phyloP scores from a whole-genome alignment of 192 early-diverging fungal genomes.

The Mortierella claussenii region DNA sequence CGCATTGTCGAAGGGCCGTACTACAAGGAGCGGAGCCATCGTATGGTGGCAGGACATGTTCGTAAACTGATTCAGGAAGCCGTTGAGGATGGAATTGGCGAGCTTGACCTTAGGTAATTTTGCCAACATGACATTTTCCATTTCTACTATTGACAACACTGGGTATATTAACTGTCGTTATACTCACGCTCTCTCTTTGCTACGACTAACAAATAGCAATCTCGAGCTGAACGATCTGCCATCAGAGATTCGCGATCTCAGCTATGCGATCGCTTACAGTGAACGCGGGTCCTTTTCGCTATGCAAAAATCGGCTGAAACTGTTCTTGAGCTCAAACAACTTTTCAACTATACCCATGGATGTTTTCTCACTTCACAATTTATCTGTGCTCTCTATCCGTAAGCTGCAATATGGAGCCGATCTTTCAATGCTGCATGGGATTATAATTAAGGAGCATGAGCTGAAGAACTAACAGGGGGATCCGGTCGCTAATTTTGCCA shows the following conservation, averaged over 20 bases:
- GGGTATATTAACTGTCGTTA: no score
- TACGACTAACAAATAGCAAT: constrained; percentile 15
- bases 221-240: constrained; percentile 45
- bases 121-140: no score
- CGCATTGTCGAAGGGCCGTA: constrained; percentile 30
- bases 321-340: constrained; percentile 57
- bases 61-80: constrained; percentile 47
- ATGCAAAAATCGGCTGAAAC: constrained; percentile 47
- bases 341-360: constrained; percentile 44
- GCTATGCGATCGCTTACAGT: constrained; percentile 42
- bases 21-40: constrained; percentile 29
- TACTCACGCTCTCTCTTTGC: neutral
- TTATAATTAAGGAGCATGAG: no score
- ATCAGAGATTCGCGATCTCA: constrained; percentile 35
- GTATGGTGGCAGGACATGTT: constrained; percentile 38
- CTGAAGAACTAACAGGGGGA: no score
- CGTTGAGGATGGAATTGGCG: constrained; percentile 45
- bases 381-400: constrained; percentile 61
- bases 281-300: constrained; percentile 47
- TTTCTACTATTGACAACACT: no score
- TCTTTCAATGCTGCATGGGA: no score
- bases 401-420: constrained; percentile 27
- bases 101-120: constrained; percentile 39
- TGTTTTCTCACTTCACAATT: constrained; percentile 55
- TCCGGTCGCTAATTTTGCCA: no score